These are phyloP conservation scores for Cucumis cinereus DNA, from an alignment of 306 rosid genomes.

Conservation along the genomic window DNA sequence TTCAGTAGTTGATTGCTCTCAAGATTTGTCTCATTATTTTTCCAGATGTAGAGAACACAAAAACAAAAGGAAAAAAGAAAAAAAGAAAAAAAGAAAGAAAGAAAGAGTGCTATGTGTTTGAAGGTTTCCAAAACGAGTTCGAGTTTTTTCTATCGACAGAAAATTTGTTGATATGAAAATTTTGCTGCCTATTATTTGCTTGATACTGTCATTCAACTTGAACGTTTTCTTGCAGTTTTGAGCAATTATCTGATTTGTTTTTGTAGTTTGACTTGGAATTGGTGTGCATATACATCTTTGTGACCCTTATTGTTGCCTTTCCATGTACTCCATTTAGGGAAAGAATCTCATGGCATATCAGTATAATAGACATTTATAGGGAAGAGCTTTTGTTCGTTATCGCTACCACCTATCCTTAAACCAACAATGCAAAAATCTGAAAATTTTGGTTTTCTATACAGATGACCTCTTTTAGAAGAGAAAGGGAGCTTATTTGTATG, in stretches of 20 bases:
- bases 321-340: too few relatives aligned
- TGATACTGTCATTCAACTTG: not conserved
- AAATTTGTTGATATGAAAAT: not conserved
- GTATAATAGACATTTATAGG: too few relatives aligned
- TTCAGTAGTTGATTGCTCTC: conserved; percentile 38
- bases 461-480: too few relatives aligned
- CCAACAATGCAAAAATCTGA: too few relatives aligned
- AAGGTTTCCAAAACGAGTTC: conserved; percentile 13
- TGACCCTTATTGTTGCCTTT: not conserved
- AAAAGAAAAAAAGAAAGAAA: not conserved
- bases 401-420: too few relatives aligned
- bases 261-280: not conserved
- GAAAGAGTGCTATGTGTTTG: conserved; percentile 52
- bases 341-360: too few relatives aligned
- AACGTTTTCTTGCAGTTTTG: not conserved
- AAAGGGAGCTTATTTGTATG: too few relatives aligned
- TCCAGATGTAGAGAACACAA: conserved; percentile 27
- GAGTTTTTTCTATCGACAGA: not conserved
- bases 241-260: not conserved
- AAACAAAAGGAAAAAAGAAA: not conserved
- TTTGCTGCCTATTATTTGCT: not conserved
- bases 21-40: conserved; percentile 30
- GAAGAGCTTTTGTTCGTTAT: too few relatives aligned
- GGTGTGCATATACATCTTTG: not conserved
- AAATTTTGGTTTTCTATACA: too few relatives aligned